Conservation (phyloP, 2,329 filamentous ascomycete genomes). For the Celoporthe dispersa region DNA sequence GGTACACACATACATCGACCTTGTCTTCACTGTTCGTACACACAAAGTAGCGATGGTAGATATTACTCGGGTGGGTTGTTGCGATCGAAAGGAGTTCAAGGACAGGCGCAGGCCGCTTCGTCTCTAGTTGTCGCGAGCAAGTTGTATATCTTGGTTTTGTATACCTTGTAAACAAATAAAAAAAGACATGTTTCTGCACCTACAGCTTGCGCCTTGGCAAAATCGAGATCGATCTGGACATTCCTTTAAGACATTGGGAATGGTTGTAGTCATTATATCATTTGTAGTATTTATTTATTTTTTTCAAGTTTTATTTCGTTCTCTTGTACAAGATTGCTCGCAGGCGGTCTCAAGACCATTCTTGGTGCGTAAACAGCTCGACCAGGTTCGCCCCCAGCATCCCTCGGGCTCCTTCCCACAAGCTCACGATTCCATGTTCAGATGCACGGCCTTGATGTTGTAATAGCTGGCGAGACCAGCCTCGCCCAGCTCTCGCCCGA, state of each 20-base stretch:
- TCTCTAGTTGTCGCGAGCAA: not conserved
- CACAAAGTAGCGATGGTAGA: not conserved
- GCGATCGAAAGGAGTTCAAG: not conserved
- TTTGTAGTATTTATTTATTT: not conserved
- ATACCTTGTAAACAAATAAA: not conserved
- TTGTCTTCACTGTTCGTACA: not conserved
- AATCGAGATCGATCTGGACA: not conserved
- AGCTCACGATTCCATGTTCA: slow-evolving; percentile 39
- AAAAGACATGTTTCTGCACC: not conserved
- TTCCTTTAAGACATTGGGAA: not conserved
- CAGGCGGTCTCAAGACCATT: not conserved
- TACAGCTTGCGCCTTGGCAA: not conserved
- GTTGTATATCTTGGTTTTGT: not conserved
- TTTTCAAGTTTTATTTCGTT: not conserved
- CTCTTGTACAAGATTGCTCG: not conserved
- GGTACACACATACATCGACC: not conserved
- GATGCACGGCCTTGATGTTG: slow-evolving; percentile 43
- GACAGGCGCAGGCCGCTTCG: not conserved
- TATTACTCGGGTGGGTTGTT: not conserved
- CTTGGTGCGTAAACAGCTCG: too few species aligned
- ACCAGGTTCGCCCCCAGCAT: not conserved
- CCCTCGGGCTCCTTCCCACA: too few species aligned
- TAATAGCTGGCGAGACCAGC: slow-evolving; percentile 43
- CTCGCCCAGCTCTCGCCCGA: slow-evolving; percentile 44
- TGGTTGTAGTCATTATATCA: not conserved